Evolutionary conservation across 495 filamentous ascomycete genomes (phyloP), one percentile per base, ranked within the genome.

Genomic region (Penicillium longicatenatum): DNA sequence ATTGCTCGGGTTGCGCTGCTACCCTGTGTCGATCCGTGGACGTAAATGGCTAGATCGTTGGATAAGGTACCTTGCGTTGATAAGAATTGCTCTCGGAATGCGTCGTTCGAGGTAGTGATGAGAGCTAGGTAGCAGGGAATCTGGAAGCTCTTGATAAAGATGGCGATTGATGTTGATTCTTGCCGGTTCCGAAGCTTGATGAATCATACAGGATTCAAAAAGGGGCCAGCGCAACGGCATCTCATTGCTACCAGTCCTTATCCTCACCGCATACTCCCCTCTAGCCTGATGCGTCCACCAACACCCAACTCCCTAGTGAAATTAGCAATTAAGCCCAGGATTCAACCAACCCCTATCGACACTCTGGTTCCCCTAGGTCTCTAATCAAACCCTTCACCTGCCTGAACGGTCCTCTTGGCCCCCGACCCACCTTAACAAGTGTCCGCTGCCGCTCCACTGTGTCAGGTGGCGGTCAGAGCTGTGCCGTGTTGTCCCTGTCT

Each of bases 1-100:
- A 52, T 30, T 50, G 22, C 30, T 70, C 37, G 6, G 49, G 49
- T 30, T 39, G 70, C 22, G 68, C 66, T 1, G 70, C 65, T 3
- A 69, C 56, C 6, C 64, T 63, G 44, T 71, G 70, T 49, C 62
- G 68, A 29, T 56, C 62, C 29, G 70, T 68, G 0, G 70, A 73
- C 50, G 41, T 60, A 2, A 39, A 64, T 69, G 66, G 66, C 64
- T 68, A 0, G 31, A 22, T 17, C 70, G 68, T 41, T 55, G 55
- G 66, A 71, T 59, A 37, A 57, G 41, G 68, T 57, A 2, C 57
- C 57, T 16, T 70, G 64, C 26, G 54, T 43, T 3, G 66, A 71
- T 53, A 58, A 60, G 22, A 54, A 63, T 24, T 69, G 70, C 42
- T 71, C 66, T 22, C 68, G 52, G 46, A 33, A 5, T 69, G 70